These are phyloP conservation scores for Mortierella sp. DNA, from an alignment of 371 early-diverging fungal genomes.

Conservation along the genomic window DNA sequence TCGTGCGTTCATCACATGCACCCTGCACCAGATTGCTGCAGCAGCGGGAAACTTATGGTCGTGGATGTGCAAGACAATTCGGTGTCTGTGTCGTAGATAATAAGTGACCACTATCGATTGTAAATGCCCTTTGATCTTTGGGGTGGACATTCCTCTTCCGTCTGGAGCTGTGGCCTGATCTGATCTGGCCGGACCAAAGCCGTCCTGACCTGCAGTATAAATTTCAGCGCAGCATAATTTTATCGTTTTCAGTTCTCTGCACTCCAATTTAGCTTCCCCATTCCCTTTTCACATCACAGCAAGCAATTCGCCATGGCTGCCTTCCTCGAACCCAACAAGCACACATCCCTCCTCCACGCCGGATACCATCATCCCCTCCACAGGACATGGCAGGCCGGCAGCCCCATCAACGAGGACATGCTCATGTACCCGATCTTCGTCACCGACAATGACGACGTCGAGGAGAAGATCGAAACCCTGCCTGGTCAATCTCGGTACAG, in stretches of 20 bases:
- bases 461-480: slow-evolving; percentile 81
- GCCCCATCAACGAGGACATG: slow-evolving; percentile 72
- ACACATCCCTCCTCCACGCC: slow-evolving; percentile 83
- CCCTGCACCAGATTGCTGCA: too few relatives aligned
- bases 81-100: too few relatives aligned
- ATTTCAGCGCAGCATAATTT: too few relatives aligned
- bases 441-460: slow-evolving; percentile 78
- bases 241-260: not conserved
- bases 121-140: too few relatives aligned
- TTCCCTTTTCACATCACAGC: not conserved
- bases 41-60: too few relatives aligned
- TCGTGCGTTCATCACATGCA: too few relatives aligned
- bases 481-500: slow-evolving; percentile 88
- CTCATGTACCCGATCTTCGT: slow-evolving; percentile 97
- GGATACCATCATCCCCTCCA: slow-evolving; percentile 86
- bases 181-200: too few relatives aligned
- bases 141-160: too few relatives aligned
- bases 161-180: too few relatives aligned
- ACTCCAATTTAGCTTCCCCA: not conserved
- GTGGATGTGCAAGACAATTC: too few relatives aligned
- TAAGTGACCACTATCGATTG: too few relatives aligned
- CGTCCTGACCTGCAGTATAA: too few relatives aligned
- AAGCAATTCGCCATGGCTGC: slow-evolving; percentile 1
- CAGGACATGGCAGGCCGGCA: slow-evolving; percentile 85
- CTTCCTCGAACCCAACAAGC: slow-evolving; percentile 38